Conservation (phyloP, 2,329 filamentous ascomycete species). For the Aspergillus hiratsukae region DNA sequence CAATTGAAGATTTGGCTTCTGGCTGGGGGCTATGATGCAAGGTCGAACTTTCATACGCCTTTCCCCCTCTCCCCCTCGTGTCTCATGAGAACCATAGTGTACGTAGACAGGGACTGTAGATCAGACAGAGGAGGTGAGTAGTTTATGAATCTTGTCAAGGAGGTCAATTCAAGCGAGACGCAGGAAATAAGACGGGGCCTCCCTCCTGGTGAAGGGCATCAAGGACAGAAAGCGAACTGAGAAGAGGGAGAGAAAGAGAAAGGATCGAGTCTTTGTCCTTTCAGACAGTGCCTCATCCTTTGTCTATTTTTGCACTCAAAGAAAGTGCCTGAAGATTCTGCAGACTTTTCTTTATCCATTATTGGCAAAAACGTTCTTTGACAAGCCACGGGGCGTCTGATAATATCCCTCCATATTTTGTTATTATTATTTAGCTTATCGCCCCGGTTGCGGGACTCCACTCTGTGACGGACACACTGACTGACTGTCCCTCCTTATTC, state of each 20-base stretch:
- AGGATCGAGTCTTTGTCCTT: not conserved
- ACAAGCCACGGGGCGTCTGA: constrained; percentile 3
- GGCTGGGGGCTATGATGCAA: not conserved
- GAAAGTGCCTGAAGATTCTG: not conserved
- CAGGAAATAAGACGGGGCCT: not conserved
- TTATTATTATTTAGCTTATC: not conserved
- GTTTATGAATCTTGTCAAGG: not conserved
- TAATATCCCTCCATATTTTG: constrained; percentile 11
- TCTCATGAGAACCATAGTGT: not conserved
- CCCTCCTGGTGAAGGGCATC: not conserved
- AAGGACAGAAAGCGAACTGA: not conserved
- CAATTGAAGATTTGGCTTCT: not conserved
- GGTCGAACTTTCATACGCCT: not conserved
- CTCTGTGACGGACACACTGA: too few species aligned
- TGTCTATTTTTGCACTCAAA: not conserved
- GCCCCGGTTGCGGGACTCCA: not conserved
- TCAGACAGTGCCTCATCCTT: not conserved
- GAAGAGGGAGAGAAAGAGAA: not conserved
- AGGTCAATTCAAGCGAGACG: not conserved
- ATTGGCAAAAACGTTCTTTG: not conserved
- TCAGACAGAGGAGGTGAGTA: not conserved
- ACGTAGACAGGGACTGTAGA: not conserved
- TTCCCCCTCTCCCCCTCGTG: not conserved
- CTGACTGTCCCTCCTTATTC: not conserved
- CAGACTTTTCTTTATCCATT: not conserved